Base-by-base conservation (phyloP, 768 basidiomycete species). In the Mycena leptocephala region DNA sequence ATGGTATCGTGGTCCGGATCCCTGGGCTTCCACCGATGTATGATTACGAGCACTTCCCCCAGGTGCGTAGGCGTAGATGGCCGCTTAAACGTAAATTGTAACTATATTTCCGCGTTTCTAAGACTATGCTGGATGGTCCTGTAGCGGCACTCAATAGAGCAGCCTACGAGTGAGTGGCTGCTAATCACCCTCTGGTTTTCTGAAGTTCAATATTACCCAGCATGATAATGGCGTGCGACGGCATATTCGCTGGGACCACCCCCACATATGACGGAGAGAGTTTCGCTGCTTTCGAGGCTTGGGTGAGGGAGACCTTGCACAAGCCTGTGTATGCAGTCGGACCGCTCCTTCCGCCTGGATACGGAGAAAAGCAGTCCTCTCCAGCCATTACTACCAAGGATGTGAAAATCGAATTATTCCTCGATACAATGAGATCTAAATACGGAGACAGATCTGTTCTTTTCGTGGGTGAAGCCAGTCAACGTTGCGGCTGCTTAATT, bases 41-140 rank as follows among this genome's bases (percentile, higher is more conserved):
- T 22, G 73, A 74, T 26, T 69, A 74, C 14, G 73, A 74, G 39
- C 0, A 6, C 4, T 67, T 48, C 33, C 65, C 72, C 4, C 73
- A 67, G 55, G 30, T 51, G 5, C 33, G 14, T 2, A n/a, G n/a
- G n/a, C n/a, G n/a, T n/a, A n/a, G 11, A 20, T 10, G 13, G 37
- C 26, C 8, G 11, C 22, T 18, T n/a, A 18, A 41, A 14, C 16
- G 16, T 14, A 16, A 46, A 46, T 46, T 46, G 35, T 37, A n/a
- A n/a, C n/a, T 13, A 6, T 37, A 37, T 37, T 13, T 13, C 35
- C 35, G 6, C 35, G 6, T 37, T 6, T 30, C 2, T 16, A 59
- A 72, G 62, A 14, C 58, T 24, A 26, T 63, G 0, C 14, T 65
- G n/a, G 51, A 41, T 8, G 30, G 9, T 46, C 64, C 39, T 9